Evolutionary conservation across 768 basidiomycete species (phyloP), one percentile per base, ranked within the genome.

Genomic region (Zangia roseola): DNA sequence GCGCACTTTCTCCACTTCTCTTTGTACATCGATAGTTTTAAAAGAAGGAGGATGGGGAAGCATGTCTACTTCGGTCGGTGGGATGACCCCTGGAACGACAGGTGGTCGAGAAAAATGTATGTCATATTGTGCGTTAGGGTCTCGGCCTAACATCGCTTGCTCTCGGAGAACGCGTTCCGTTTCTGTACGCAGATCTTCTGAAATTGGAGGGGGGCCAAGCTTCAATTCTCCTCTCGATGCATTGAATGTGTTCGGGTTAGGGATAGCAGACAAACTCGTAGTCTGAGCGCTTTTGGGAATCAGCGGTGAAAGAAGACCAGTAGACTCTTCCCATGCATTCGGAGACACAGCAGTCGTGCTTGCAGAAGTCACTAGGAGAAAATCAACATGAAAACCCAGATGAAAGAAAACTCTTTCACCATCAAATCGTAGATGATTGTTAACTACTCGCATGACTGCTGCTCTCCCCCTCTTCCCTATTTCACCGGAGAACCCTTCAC

Each of bases 401-500:
- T 17, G 19, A 31, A 41, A 36, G 47, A 25, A 30, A 43, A 50
- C 6, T 8, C 45, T 39, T 64, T 73, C 70, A 94, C 94, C 91
- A 59, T 94, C 88, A 55, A 98, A 91, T 34, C 84, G 82, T 30
- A 99, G 76, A 62, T 94, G 86, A 64, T 93, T 94, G 64, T 97
- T 97, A 20, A 99, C 87, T 31, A 98, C 92, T 36, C 86, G 83
- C 82, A 97, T 87, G 37, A 98, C 87, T 10, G 91, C 82, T 43
- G 92, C 86, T 58, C 97, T 78, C 6, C 93, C 92, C 52, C 94
- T 75, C 60, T 87, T 84, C 17, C 91, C 92, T 48, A 80, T 80
- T 57, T 91, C 86, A 2, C 89, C 91, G 26, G 83, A 75, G 59
- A 91, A 91, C 0, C 92, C 86, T 43, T 83, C 80, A 8, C 91